Percentiles rank a stretch among this genome's conserved stretches.
Conservation (phyloP, 768 basidiomycete species). For the Cyathus striatus region DNA sequence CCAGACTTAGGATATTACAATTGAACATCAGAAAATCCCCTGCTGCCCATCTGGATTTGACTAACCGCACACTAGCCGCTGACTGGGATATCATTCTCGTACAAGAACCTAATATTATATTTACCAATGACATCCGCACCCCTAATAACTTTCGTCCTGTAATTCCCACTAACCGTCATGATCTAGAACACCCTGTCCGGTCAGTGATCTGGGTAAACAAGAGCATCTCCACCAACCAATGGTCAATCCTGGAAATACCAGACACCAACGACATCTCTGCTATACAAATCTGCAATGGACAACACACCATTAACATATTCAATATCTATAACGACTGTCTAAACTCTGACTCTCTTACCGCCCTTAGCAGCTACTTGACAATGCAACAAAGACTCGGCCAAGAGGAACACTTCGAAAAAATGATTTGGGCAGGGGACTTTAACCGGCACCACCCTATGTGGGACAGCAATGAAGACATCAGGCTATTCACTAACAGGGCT, state of each 20-base stretch:
- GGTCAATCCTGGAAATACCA: background rate
- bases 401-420: background rate
- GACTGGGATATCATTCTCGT: background rate
- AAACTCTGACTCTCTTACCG: background rate
- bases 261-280: background rate
- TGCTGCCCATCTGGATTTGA: background rate
- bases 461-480: background rate
- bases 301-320: background rate
- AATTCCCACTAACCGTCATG: background rate
- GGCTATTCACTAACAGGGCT: background rate
- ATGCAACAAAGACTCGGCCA: background rate
- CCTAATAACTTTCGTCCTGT: background rate
- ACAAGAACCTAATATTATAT: too few relatives aligned
- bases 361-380: background rate
- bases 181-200: background rate
- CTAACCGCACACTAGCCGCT: background rate
- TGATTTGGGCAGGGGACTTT: too few relatives aligned
- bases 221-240: too few relatives aligned
- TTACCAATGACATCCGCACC: background rate
- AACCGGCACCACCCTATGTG: background rate
- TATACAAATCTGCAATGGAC: background rate
- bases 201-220: too few relatives aligned
- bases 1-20: background rate
- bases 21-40: too few relatives aligned
- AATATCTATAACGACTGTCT: too few relatives aligned